phyloP scores from a whole-genome alignment of 768 basidiomycete species.

The Saitozyma sp. region DNA sequence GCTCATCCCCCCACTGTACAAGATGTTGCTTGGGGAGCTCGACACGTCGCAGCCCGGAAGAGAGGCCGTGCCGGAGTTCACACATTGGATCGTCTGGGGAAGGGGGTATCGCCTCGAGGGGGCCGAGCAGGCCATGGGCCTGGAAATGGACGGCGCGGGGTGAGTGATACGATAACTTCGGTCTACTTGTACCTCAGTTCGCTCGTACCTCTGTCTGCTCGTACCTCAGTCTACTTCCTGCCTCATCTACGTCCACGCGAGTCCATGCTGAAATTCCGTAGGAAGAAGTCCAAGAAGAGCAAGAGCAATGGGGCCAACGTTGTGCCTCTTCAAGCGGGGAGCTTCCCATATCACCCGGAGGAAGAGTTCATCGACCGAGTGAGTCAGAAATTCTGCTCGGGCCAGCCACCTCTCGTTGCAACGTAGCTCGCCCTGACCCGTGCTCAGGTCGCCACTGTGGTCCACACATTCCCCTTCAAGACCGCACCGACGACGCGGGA shows the following conservation, averaged over 20 bases:
- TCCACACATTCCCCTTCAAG: constrained; percentile 62
- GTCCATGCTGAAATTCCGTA: not conserved
- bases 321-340: constrained; percentile 50
- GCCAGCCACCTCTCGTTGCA: not conserved
- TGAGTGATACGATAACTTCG: constrained; percentile 41
- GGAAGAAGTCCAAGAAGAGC: constrained; percentile 21
- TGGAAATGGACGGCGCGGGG: constrained; percentile 51
- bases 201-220: no score
- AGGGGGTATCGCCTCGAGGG: constrained; percentile 73
- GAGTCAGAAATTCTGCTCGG: constrained; percentile 20
- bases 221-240: no score
- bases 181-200: no score
- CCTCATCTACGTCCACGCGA: no score
- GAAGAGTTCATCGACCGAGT: constrained; percentile 74
- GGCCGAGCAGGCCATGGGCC: constrained; percentile 65
- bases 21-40: constrained; percentile 83
- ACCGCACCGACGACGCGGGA: constrained; percentile 59
- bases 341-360: constrained; percentile 81
- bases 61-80: constrained; percentile 65
- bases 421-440: not conserved
- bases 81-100: constrained; percentile 73
- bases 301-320: constrained; percentile 54
- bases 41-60: constrained; percentile 59
- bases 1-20: constrained; percentile 86
- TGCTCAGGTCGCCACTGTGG: constrained; percentile 58